Percentiles rank a stretch among this genome's conserved stretches.
These are phyloP conservation scores for Fusarium clavum DNA, from an alignment of 2,329 filamentous ascomycete species.

Conservation along the genomic window DNA sequence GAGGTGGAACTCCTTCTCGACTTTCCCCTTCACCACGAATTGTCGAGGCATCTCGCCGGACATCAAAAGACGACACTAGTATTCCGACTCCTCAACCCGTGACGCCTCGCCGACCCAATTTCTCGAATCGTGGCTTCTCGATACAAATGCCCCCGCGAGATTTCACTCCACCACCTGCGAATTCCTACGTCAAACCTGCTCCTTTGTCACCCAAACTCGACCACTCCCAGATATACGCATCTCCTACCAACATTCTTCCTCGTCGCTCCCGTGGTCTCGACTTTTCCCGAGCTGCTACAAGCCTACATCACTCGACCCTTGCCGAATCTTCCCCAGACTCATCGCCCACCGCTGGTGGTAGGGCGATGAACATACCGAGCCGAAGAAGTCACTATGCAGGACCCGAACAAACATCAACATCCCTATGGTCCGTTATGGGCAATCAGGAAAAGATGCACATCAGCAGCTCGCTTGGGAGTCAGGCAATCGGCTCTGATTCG, in stretches of 20 bases:
- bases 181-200: constrained; percentile 62
- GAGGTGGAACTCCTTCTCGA: constrained; percentile 65
- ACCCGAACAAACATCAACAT: constrained; percentile 74
- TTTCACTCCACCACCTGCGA: constrained; percentile 53
- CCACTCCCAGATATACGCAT: constrained; percentile 84
- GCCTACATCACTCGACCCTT: constrained; percentile 93
- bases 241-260: constrained; percentile 87
- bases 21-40: constrained; percentile 70
- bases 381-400: constrained; percentile 63
- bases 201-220: constrained; percentile 90
- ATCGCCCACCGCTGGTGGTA: constrained; percentile 82
- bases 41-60: constrained; percentile 63
- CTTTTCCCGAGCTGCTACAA: constrained; percentile 92
- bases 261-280: constrained; percentile 90
- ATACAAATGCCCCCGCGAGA: constrained; percentile 52
- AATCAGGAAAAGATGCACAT: constrained; percentile 76
- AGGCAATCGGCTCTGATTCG: constrained; percentile 78
- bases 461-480: constrained; percentile 83
- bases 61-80: constrained; percentile 75
- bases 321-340: constrained; percentile 92
- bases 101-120: constrained; percentile 77
- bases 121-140: constrained; percentile 70
- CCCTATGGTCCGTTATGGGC: constrained; percentile 77
- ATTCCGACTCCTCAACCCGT: constrained; percentile 65
- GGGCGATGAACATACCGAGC: constrained; percentile 71